Evolutionary conservation across 2,329 filamentous ascomycete species (phyloP), one percentile per base, ranked within the genome.

Genomic region (Chaetomium strumarium): DNA sequence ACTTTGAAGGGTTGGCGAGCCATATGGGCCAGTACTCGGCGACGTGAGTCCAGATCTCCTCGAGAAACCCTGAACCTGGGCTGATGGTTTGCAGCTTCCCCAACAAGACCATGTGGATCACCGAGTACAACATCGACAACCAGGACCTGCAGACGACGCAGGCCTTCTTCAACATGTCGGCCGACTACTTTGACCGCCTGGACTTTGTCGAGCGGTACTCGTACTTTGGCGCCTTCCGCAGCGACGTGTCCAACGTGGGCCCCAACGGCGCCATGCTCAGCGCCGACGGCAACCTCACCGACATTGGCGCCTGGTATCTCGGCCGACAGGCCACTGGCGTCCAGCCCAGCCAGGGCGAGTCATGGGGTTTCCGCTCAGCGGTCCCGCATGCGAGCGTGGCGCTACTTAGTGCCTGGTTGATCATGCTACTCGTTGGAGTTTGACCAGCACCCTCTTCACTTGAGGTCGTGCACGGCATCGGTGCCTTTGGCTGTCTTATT

Each of bases 301-400:
- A 89, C 59, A 86, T 92, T 58, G 88, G 88, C 0, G 77, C 79
- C 2, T 86, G 84, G 84, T 93, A 92, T 66, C 67, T 93, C n/a
- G 82, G 88, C 1, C 68, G 72, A 8, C 60, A 60, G 12, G 72
- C 71, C 1, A 79, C 75, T 1, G 76, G 75, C 1, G 66, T 77
- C 2, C 60, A 19, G 13, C 56, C 56, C 19, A 47, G 37, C 24
- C 14, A 33, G 9, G 38, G 31, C 5, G 38, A 24, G 24, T 24
- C 24, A 7, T 24, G 20, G 3, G 46, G 17, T 5, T 50, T 51
- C 40, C 53, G 44, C 6, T 42, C 41, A 3, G 31, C 38, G 1
- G 16, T 46, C 13, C 51, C 56, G 5, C 46, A 31, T 3, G 40
- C 12, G 13, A 34, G 12, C 19, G 12, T 47, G 11, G 48, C 44